A percentile compares a stretch with the other conserved stretches of the same genome.
phyloP scores from a whole-genome alignment of 2,329 filamentous ascomycete genomes.

The Volutella citrinella region DNA sequence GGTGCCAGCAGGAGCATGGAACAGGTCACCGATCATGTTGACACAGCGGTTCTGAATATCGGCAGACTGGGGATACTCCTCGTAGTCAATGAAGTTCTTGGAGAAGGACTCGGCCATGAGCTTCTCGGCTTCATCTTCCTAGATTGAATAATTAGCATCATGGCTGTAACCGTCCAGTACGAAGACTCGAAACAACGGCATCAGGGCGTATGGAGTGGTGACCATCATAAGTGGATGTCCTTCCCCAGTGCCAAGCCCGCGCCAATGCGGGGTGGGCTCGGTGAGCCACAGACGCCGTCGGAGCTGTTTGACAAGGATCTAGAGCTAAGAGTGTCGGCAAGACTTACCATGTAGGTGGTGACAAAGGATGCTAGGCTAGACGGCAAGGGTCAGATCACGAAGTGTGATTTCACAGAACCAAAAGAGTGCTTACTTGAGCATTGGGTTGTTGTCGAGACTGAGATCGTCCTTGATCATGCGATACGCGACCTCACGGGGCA shows the following conservation, averaged over 20 bases:
- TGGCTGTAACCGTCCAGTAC: no score
- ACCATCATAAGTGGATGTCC: no score
- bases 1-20: conserved; percentile 71
- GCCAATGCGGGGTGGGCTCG: no score
- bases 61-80: conserved; percentile 77
- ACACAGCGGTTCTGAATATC: conserved; percentile 92
- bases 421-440: conserved; percentile 63
- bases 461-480: conserved; percentile 95
- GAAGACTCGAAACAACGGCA: no score
- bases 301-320: no score
- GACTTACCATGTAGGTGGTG: conserved; percentile 91
- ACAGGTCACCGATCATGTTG: conserved; percentile 85
- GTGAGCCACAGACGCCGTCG: no score
- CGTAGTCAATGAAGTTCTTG: conserved; percentile 94
- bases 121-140: conserved; percentile 94
- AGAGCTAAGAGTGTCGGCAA: no score
- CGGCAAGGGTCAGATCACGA: conserved; percentile 5
- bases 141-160: no score
- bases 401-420: background rate
- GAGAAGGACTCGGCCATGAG: conserved; percentile 90
- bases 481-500: conserved; percentile 92
- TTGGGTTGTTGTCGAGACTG: conserved; percentile 86
- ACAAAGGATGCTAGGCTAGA: conserved; percentile 83
- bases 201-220: no score
- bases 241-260: no score